Percentiles rank a stretch among this genome's conserved stretches.
phyloP scores from a whole-genome alignment of 306 rosid genomes.

The Quercus aquifolioides region DNA sequence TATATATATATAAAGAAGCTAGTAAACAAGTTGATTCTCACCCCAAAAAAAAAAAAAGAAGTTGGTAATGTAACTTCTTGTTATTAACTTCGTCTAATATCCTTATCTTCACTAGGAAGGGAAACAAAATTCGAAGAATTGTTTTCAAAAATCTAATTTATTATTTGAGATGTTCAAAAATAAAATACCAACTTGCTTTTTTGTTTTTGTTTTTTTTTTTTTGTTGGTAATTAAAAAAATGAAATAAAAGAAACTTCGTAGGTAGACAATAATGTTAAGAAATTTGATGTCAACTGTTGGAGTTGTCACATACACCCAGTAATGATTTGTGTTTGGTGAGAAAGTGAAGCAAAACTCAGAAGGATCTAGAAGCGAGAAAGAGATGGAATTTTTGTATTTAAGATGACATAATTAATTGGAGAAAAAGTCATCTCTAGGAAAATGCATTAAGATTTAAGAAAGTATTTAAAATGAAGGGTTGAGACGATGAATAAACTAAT shows the following conservation, averaged over 20 bases:
- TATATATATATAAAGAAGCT: too few relatives aligned
- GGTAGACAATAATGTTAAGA: constrained; percentile 6
- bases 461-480: neutral
- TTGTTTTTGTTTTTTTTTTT: neutral
- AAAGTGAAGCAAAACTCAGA: constrained; percentile 8
- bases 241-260: neutral
- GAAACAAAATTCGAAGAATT: too few relatives aligned
- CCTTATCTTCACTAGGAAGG: too few relatives aligned
- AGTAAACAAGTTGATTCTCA: too few relatives aligned
- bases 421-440: too few relatives aligned
- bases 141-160: too few relatives aligned
- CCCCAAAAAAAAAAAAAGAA: too few relatives aligned
- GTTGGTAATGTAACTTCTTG: too few relatives aligned
- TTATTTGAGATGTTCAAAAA: neutral
- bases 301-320: constrained; percentile 3
- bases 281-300: constrained; percentile 13
- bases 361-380: too few relatives aligned
- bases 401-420: too few relatives aligned
- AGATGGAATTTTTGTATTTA: too few relatives aligned
- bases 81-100: too few relatives aligned
- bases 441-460: neutral
- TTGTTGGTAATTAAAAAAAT: neutral
- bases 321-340: constrained; percentile 19
- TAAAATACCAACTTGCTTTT: neutral
- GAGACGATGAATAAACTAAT: neutral